Evolutionary conservation across 305 asterid species (phyloP), one percentile per base, ranked within the genome.

Genomic region (Lippia alba): DNA sequence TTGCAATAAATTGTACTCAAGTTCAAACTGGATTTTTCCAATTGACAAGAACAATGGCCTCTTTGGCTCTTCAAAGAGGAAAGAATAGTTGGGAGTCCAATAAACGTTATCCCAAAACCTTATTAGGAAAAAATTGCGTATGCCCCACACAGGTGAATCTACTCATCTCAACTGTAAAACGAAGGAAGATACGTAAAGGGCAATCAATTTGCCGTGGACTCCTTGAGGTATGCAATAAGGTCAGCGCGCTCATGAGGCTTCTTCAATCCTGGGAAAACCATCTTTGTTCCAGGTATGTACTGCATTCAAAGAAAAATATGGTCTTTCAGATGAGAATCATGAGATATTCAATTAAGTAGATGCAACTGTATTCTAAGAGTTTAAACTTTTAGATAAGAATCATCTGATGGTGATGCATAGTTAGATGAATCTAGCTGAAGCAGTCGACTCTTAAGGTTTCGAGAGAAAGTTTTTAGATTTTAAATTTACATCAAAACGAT

Each of bases 181-280:
- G 67, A 51, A 33, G 51, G 59, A 61, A 69, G 56, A 20, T 8
- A 24, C 3, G 30, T 24, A 24, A 71, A 19, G 48, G 61, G 18
- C 30, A 9, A 32, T 74, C 46, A 67, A 59, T 55, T 54, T 19
- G 76, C 77, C 34, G 91, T 85, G 4, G 91, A 69, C 64, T 74
- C 80, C 67, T 85, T 83, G 66, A 85, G 86, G 77, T 85, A 85
- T 1, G 91, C 82, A 53, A 85, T 85, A 49, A 85, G 90, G 74
- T 85, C 90, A 0, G 88, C 90, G 17, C 90, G 86, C 0, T 83
- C 91, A 67, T 85, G 84, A 6, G 91, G 91, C 74, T 85, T 85
- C 85, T 85, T 85, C 71, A 85, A 70, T 56, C 91, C 91, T 6
- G 91, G 91, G 79, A 83, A 85, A 71, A 86, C 91, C 91, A 81